phyloP scores from a whole-genome alignment of 176 grass and related monocot genomes.

The Eleusine coracana region DNA sequence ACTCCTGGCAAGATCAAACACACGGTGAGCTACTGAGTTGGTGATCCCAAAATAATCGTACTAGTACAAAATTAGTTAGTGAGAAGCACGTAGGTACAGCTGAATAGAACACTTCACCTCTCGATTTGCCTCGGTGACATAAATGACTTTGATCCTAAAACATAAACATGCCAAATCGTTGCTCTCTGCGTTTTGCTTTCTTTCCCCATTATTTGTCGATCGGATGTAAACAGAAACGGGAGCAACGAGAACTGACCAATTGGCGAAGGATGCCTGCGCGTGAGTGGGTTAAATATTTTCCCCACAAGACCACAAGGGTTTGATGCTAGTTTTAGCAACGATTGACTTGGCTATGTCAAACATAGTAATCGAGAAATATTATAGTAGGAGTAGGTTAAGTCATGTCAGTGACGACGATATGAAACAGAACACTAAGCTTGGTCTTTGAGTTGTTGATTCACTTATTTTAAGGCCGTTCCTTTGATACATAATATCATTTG shows the following conservation, averaged over 20 bases:
- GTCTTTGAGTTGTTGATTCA: not conserved
- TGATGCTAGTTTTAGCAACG: not conserved
- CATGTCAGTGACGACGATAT: not conserved
- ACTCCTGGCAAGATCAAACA: constrained; percentile 30
- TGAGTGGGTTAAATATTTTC: not conserved
- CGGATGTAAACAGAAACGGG: not conserved
- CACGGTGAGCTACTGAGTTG: constrained; percentile 22
- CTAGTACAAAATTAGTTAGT: constrained; percentile 41
- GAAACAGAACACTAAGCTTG: not conserved
- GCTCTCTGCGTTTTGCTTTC: not conserved
- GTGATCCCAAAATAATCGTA: constrained; percentile 39
- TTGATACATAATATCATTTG: not conserved
- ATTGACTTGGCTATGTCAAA: not conserved
- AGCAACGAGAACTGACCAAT: not conserved
- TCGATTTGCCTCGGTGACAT: not conserved
- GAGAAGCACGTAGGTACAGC: constrained; percentile 36
- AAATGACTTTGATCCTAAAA: constrained; percentile 8
- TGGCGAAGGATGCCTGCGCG: not conserved
- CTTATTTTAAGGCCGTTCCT: no score
- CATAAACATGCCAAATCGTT: constrained; percentile 16
- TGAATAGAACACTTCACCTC: constrained; percentile 44
- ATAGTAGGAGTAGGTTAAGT: not conserved
- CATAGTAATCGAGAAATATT: not conserved
- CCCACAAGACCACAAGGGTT: no score
- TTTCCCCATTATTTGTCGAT: not conserved